phyloP scores from a whole-genome alignment of 208 protist genomes.

The Crithidia bombi region DNA sequence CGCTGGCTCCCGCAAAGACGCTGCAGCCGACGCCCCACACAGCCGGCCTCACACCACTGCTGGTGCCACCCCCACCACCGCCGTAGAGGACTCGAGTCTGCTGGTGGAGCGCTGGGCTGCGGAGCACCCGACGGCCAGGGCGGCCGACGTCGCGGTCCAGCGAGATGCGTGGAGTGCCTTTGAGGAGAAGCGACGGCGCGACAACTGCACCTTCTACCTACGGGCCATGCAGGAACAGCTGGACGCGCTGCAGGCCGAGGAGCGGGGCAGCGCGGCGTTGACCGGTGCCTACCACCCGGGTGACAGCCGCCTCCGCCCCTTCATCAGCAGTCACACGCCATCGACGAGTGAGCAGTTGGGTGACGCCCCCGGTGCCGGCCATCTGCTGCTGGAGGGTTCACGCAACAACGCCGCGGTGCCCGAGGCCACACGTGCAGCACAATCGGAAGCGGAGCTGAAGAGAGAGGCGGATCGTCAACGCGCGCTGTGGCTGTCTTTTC shows the following conservation, averaged over 20 bases:
- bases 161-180: slow-evolving; percentile 35
- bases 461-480: slow-evolving; percentile 32
- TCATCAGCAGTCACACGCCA: not conserved
- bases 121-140: slow-evolving; percentile 34
- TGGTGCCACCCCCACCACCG: not conserved
- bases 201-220: slow-evolving; percentile 22
- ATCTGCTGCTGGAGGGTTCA: not conserved
- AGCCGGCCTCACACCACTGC: not conserved
- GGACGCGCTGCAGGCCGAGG: slow-evolving; percentile 22
- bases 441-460: not conserved
- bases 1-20: not conserved
- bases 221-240: slow-evolving; percentile 42
- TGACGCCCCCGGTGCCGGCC: not conserved
- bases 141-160: slow-evolving; percentile 40
- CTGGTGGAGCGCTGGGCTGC: slow-evolving; percentile 45
- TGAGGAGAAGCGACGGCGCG: slow-evolving; percentile 32
- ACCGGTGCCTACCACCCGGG: not conserved
- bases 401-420: not conserved
- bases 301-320: not conserved
- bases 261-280: not conserved
- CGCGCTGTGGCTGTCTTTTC: slow-evolving; percentile 44
- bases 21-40: not conserved
- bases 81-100: not conserved
- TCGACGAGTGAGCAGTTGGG: not conserved
- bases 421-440: not conserved